phyloP scores from a whole-genome alignment of 1,284 basidiomycete species.

The Ganoderma boninense region DNA sequence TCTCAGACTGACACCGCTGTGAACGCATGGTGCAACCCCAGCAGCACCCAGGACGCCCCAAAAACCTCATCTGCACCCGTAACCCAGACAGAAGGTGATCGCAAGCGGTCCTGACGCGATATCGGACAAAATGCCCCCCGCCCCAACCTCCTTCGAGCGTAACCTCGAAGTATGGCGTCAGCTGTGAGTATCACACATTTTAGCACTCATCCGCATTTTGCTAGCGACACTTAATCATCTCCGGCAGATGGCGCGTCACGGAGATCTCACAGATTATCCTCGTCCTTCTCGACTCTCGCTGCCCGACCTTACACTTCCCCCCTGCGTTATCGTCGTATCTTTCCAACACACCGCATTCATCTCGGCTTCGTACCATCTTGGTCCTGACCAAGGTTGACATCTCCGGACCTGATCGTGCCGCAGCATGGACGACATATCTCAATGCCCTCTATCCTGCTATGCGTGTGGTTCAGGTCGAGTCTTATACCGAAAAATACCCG shows the following conservation, averaged over 20 bases:
- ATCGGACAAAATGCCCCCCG: slow-evolving; percentile 56
- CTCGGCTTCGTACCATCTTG: slow-evolving; percentile 70
- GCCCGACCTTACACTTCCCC: slow-evolving; percentile 77
- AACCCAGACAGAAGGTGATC: slow-evolving; percentile 35
- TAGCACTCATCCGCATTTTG: background rate
- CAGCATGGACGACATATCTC: slow-evolving; percentile 77
- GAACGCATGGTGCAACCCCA: slow-evolving; percentile 57
- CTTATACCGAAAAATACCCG: slow-evolving; percentile 65
- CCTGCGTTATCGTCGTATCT: slow-evolving; percentile 64
- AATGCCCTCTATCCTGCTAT: slow-evolving; percentile 59
- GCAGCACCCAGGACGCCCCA: slow-evolving; percentile 21
- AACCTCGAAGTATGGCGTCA: slow-evolving; percentile 95
- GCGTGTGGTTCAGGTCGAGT: slow-evolving; percentile 77
- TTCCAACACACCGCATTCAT: slow-evolving; percentile 36
- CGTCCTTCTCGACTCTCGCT: slow-evolving; percentile 87
- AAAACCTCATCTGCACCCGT: slow-evolving; percentile 20
- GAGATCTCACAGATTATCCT: slow-evolving; percentile 89
- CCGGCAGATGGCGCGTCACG: slow-evolving; percentile 83
- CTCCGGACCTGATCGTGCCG: slow-evolving; percentile 48
- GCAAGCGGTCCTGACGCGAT: slow-evolving; percentile 29
- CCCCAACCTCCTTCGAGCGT: slow-evolving; percentile 85
- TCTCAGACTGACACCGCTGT: slow-evolving; percentile 64
- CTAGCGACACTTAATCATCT: slow-evolving; percentile 11
- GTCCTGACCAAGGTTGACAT: slow-evolving; percentile 88
- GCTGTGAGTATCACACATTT: slow-evolving; percentile 60